Base-by-base conservation (phyloP, 2,329 filamentous ascomycete genomes). In the Gnomoniopsis smithogilvyi region DNA sequence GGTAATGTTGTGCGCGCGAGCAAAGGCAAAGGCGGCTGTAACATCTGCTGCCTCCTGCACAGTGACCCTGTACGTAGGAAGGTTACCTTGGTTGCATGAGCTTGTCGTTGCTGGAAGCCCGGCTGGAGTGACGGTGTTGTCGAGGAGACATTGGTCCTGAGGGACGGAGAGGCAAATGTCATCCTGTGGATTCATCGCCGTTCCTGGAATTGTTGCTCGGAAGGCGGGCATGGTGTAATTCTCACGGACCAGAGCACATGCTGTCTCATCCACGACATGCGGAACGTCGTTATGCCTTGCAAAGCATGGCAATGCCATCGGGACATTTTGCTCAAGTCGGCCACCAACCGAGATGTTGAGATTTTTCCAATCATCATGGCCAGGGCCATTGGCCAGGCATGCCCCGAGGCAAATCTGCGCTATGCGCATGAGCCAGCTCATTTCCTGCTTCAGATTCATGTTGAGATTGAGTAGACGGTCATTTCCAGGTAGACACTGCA, bases 241-340 rank as follows among this genome's bases (percentile, higher is more conserved):
- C 2, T 48, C 52, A 30, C 67, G 66, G 3, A 70, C 56, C 3
- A 55, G 26, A 4, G 64, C 53, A 59, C 69, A 71, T n/a, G 59
- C 46, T 8, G 47, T 58, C 53, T 63, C 61, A 50, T 70, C 62
- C 8, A 62, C 51, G 1, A 30, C 19, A 3, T 60, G 36, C 3
- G 63, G 34, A 0, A 53, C 49, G 10, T 68, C 67, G 38, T 69
- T 65, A 55, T 68, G 71, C 17, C 51, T 52, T 14, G 67, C 65
- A 59, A 68, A 72, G 59, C 69, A 72, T 21, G 68, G 67, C 2
- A 66, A 56, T 33, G 68, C 61, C n/a, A 72, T 45, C 15, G 48
- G 48, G 3, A 47, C 0, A 12, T 52, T 33, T 6, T 36, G 14
- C 21, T 58, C 45, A 6, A 52, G 15, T 12, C 49, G 49, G 22